phyloP scores from a whole-genome alignment of 768 basidiomycete genomes.

The Pulveroboletus sp. region DNA sequence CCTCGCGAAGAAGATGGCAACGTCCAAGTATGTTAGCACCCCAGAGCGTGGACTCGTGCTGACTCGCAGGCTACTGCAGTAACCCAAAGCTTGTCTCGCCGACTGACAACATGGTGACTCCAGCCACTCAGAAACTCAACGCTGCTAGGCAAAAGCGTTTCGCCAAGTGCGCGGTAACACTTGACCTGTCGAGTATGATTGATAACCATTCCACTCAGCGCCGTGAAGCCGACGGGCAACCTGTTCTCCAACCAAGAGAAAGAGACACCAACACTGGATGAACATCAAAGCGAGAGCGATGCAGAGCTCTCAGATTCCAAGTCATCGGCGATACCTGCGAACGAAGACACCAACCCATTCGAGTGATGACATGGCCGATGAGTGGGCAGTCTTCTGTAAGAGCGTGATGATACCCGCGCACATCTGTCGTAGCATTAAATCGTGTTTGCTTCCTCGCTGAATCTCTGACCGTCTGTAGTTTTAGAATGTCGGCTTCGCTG shows the following conservation, averaged over 20 bases:
- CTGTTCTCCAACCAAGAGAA: conserved; percentile 46
- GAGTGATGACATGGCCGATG: conserved; percentile 11
- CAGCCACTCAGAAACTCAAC: conserved; percentile 85
- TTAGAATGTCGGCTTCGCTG: conserved; percentile 19
- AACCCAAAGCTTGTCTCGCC: conserved; percentile 89
- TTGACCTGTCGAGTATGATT: conserved; percentile 4
- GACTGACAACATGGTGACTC: conserved; percentile 93
- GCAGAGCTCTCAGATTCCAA: conserved; percentile 34
- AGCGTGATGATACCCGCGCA: conserved; percentile 18
- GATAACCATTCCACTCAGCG: conserved; percentile 34
- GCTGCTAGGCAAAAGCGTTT: conserved; percentile 94
- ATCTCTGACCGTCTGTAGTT: conserved; percentile 22
- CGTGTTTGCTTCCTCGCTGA: conserved; percentile 28
- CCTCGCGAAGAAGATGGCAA: conserved; percentile 90
- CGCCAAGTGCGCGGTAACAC: conserved; percentile 56
- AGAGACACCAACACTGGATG: conserved; percentile 27
- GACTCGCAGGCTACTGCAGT: conserved; percentile 36
- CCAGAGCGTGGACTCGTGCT: background rate
- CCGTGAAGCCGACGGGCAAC: conserved; percentile 53
- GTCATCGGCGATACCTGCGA: conserved; percentile 28
- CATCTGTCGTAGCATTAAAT: conserved; percentile 23
- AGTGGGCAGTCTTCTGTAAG: conserved; percentile 23
- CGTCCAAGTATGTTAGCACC: conserved; percentile 60
- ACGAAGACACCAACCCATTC: conserved; percentile 75
- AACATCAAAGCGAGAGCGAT: conserved; percentile 35